Conservation (phyloP, 306 rosid species). For the peach (Prunus persica) region Prunus_persica_NCBIv2 NC_034013.1:9833001-9833500, state of each 20-base stretch:
- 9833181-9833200: not conserved
- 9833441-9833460: not conserved
- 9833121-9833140: not conserved
- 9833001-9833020: not conserved
- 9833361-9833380: slow-evolving; percentile 36
- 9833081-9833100: not conserved
- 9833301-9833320: not conserved
- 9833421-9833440: not conserved
- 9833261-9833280: not conserved
- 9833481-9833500: not conserved
- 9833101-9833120: not conserved
- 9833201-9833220: not conserved
- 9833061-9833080: not conserved
- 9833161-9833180: not conserved
- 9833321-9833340: not conserved
- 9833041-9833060: not conserved
- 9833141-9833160: not conserved
- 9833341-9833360: not conserved
- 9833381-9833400: slow-evolving; percentile 86
- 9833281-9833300: not conserved
- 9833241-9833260: not conserved
- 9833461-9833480: not conserved
- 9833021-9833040: not conserved
- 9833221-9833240: not conserved
- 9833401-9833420: slow-evolving; percentile 77